Percentiles rank a stretch among this genome's conserved stretches.
phyloP scores from a whole-genome alignment of 2,329 filamentous ascomycete species.

The Penicillium sp. region DNA sequence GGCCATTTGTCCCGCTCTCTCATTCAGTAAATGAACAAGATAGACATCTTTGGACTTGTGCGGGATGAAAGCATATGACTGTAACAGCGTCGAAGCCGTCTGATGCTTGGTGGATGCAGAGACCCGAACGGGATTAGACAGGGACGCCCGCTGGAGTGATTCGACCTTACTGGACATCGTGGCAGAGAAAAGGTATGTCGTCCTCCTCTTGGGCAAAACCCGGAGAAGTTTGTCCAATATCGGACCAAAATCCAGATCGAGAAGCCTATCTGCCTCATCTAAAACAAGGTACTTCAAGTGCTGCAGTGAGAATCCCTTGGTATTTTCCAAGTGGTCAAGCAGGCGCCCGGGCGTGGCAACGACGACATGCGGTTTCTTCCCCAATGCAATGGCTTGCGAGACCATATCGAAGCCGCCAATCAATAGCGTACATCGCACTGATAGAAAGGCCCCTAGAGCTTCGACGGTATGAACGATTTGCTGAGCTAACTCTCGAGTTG shows the following conservation, averaged over 20 bases:
- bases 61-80: conserved; percentile 82
- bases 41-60: conserved; percentile 87
- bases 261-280: conserved; percentile 50
- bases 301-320: conserved; percentile 86
- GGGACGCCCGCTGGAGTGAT: conserved; percentile 80
- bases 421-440: conserved; percentile 79
- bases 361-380: conserved; percentile 92
- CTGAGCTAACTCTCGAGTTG: conserved; percentile 87
- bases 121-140: conserved; percentile 79
- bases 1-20: conserved; percentile 77
- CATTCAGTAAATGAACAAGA: conserved; percentile 79
- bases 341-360: conserved; percentile 88
- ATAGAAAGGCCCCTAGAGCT: conserved; percentile 79
- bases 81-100: conserved; percentile 82
- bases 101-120: conserved; percentile 85
- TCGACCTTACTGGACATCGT: conserved; percentile 95
- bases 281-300: conserved; percentile 85
- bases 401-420: conserved; percentile 97
- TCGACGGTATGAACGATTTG: conserved; percentile 90
- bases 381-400: conserved; percentile 80
- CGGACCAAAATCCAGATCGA: conserved; percentile 92
- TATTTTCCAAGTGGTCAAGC: conserved; percentile 91
- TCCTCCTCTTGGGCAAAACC: conserved; percentile 71
- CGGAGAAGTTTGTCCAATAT: conserved; percentile 91
- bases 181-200: conserved; percentile 88